Percentiles rank a stretch among this genome's conserved stretches.
Conservation (phyloP, 2,329 filamentous ascomycete genomes). For the Furcasterigmium furcatum region DNA sequence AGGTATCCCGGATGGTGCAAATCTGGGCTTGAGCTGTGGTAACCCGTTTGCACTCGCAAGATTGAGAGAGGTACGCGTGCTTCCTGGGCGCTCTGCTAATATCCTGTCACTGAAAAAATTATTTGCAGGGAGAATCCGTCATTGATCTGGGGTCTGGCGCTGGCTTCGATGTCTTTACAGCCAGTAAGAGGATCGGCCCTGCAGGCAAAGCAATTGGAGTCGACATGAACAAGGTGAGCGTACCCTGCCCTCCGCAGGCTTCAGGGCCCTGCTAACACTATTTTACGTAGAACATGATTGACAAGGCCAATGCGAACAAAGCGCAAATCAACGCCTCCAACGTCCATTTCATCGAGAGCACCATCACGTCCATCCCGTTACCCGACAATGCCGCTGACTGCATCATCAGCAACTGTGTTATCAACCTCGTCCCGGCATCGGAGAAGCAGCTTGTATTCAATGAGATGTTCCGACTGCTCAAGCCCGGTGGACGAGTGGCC, state of each 20-base stretch:
- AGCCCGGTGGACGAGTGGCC: conserved; percentile 53
- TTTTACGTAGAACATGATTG: conserved; percentile 56
- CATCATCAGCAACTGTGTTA: conserved; percentile 62
- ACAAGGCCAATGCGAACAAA: conserved; percentile 42
- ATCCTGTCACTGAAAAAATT: neutral
- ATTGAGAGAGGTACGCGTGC: conserved; percentile 32
- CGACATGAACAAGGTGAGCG: conserved; percentile 54
- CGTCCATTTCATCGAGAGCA: conserved; percentile 45
- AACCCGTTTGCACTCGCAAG: conserved; percentile 48
- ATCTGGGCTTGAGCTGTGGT: conserved; percentile 52
- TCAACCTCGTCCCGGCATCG: conserved; percentile 52
- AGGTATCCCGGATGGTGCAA: conserved; percentile 41
- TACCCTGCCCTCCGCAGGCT: neutral
- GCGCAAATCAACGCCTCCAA: conserved; percentile 34
- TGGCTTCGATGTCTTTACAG: conserved; percentile 56
- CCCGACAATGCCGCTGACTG: conserved; percentile 40
- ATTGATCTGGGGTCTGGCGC: conserved; percentile 56
- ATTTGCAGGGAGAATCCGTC: conserved; percentile 48
- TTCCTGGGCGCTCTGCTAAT: neutral
- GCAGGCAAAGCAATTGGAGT: conserved; percentile 50
- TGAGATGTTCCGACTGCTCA: conserved; percentile 57
- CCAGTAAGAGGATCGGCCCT: conserved; percentile 43
- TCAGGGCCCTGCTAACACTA: neutral
- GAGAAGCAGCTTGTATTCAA: conserved; percentile 53
- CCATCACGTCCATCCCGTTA: conserved; percentile 48